Evolutionary conservation across 2,329 filamentous ascomycete genomes (phyloP).

Genomic region (Rosellinia necatrix): DNA sequence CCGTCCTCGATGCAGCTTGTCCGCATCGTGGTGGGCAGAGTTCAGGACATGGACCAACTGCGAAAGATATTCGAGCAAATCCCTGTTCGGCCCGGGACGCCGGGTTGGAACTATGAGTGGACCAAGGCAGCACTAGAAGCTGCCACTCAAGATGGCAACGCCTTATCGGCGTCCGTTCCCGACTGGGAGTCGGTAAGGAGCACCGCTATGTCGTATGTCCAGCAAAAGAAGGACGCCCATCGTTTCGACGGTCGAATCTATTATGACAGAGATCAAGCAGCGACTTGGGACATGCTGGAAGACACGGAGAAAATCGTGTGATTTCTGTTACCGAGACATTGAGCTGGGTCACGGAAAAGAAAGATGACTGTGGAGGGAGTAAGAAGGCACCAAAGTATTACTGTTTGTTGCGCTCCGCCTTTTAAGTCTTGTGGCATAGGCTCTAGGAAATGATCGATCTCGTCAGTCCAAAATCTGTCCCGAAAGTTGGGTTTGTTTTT

Average conservation of each 20-base stretch:
- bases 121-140: slow-evolving; percentile 46
- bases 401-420: too few species aligned
- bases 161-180: slow-evolving; percentile 39
- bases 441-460: too few species aligned
- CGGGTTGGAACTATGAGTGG: slow-evolving; percentile 50
- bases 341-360: too few species aligned
- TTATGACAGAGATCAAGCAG: slow-evolving; percentile 33
- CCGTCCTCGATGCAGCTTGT: slow-evolving; percentile 35
- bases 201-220: slow-evolving; percentile 46
- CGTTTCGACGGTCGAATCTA: slow-evolving; percentile 45
- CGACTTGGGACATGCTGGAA: slow-evolving; percentile 46
- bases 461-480: too few species aligned
- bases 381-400: too few species aligned
- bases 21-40: slow-evolving; percentile 40
- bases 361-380: too few species aligned
- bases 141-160: slow-evolving; percentile 37
- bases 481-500: too few species aligned
- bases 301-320: slow-evolving; percentile 26
- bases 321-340: too few species aligned
- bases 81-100: slow-evolving; percentile 36
- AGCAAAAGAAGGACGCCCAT: slow-evolving; percentile 45
- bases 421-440: too few species aligned
- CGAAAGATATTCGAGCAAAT: slow-evolving; percentile 37
- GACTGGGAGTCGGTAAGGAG: slow-evolving; percentile 45
- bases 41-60: slow-evolving; percentile 37